These are phyloP conservation scores for Diaporthe sp. DNA, from an alignment of 2,329 filamentous ascomycete species.

Conservation along the genomic window DNA sequence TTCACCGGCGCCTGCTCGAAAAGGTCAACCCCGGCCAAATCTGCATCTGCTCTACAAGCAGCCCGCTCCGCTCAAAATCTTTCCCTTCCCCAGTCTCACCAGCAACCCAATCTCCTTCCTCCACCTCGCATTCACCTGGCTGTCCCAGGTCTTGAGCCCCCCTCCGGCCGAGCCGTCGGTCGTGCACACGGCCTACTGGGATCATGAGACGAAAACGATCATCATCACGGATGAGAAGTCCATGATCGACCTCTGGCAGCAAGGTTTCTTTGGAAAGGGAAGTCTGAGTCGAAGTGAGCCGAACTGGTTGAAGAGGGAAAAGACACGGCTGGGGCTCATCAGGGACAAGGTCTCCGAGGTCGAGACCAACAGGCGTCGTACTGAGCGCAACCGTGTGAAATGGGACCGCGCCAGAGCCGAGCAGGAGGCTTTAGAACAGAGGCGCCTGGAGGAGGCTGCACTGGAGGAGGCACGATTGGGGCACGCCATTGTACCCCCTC, in stretches of 20 bases:
- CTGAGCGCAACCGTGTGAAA: conserved; percentile 87
- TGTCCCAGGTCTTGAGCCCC: conserved; percentile 78
- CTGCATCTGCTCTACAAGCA: conserved; percentile 84
- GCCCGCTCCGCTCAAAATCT: conserved; percentile 83
- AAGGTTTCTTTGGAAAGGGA: conserved; percentile 97
- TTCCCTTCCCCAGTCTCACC: conserved; percentile 88
- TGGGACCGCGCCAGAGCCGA: conserved; percentile 92
- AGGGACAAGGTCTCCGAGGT: conserved; percentile 84
- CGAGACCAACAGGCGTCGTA: conserved; percentile 79
- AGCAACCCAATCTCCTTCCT: conserved; percentile 92
- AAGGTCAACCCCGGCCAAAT: conserved; percentile 42
- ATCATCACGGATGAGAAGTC: conserved; percentile 84
- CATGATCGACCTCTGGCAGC: conserved; percentile 90
- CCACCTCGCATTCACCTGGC: conserved; percentile 82
- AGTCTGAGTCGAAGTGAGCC: conserved; percentile 94
- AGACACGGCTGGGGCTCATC: conserved; percentile 76
- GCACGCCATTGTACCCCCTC: background rate
- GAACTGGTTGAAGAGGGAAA: conserved; percentile 89
- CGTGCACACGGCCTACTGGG: conserved; percentile 82
- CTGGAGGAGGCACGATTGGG: conserved; percentile 40
- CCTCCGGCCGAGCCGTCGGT: conserved; percentile 74
- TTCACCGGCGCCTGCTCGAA: conserved; percentile 37
- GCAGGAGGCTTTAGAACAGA: conserved; percentile 84
- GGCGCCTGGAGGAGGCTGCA: conserved; percentile 63
- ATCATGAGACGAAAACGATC: conserved; percentile 83